Evolutionary conservation across 108 stramenopile genomes (phyloP), one percentile per base, ranked within the genome.

Genomic region (Conticribra weissflogii): DNA sequence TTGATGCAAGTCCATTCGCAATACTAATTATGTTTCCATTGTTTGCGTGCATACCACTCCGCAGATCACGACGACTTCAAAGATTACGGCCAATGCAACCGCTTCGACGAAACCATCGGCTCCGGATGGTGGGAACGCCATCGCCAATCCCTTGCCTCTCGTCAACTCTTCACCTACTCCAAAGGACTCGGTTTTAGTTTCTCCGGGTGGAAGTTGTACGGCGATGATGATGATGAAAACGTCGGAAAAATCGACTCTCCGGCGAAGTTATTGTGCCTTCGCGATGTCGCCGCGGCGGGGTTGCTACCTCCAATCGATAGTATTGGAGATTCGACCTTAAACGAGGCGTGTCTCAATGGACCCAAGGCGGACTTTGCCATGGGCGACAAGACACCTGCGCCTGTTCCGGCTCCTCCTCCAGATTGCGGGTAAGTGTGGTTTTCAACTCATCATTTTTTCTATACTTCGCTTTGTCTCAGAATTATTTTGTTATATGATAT

Each of bases 81-180:
- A 7, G 82, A 93, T 60, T 93, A 87, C 59, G 91, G 91, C 14
- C 91, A 93, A 51, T 93, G 91, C 60, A 78, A 72, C 53, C 84
- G 89, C 2, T 88, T 93, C 59, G 71, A 93, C 36, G 89, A 90
- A 61, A 87, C 83, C 1, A 63, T 83, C 9, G 56, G 72, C 24
- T 87, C 86, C 0, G 77, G 49, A 44, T 93, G 88, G 88, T 93
- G 91, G 91, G 33, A 63, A 9, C 71, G 82, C 45, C 91, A 93
- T 74, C 86, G 87, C 29, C 45, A 61, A 34, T 80, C 79, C 28
- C 79, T 88, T 66, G 88, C 85, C 3, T 81, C 71, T 12, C 81
- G 88, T 36, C 87, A 89, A 59, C 24, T 93, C n/a, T 86, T 68
- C 68, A 61, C 91, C 0, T 87, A 83, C 53, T 88, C 89, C 27